These are phyloP conservation scores for Amaranthus palmeri DNA, from an alignment of 148 eudicot genomes.

Conservation along the genomic window DNA sequence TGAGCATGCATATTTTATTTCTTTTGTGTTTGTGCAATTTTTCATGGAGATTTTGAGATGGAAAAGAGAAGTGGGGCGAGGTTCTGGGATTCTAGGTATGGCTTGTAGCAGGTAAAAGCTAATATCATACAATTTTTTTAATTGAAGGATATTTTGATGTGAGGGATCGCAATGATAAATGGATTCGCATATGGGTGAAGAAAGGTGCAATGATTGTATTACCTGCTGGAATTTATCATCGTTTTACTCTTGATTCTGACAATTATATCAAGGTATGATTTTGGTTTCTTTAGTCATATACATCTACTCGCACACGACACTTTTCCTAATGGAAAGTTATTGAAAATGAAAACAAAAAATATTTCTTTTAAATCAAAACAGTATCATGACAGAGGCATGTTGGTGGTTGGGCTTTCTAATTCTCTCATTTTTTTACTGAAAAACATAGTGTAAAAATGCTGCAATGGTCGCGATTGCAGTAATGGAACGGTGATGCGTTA, in stretches of 20 bases:
- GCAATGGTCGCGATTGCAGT: too few relatives aligned
- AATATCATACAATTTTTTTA: constrained; percentile 1
- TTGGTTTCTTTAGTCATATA: neutral
- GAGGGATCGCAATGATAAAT: constrained; percentile 71
- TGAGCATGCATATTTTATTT: constrained; percentile 4
- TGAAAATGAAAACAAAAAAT: neutral
- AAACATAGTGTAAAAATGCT: too few relatives aligned
- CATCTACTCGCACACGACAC: neutral
- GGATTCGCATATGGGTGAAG: constrained; percentile 96
- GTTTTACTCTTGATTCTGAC: constrained; percentile 84
- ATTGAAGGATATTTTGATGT: constrained; percentile 92
- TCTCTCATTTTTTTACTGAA: too few relatives aligned
- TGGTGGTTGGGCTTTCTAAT: too few relatives aligned
- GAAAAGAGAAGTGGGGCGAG: neutral
- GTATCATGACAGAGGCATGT: too few relatives aligned
- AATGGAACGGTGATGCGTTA: too few relatives aligned
- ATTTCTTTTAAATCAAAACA: neutral
- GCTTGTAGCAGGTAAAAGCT: constrained; percentile 8
- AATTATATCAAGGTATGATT: constrained; percentile 83
- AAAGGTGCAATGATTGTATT: constrained; percentile 94
- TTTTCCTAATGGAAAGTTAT: neutral
- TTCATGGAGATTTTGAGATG: neutral
- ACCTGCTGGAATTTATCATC: constrained; percentile 98
- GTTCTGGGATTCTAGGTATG: neutral
- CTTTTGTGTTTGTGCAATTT: neutral